Evolutionary conservation across 495 filamentous ascomycete species (phyloP), one percentile per base, ranked within the genome.

Genomic region (Cercophora sp.): DNA sequence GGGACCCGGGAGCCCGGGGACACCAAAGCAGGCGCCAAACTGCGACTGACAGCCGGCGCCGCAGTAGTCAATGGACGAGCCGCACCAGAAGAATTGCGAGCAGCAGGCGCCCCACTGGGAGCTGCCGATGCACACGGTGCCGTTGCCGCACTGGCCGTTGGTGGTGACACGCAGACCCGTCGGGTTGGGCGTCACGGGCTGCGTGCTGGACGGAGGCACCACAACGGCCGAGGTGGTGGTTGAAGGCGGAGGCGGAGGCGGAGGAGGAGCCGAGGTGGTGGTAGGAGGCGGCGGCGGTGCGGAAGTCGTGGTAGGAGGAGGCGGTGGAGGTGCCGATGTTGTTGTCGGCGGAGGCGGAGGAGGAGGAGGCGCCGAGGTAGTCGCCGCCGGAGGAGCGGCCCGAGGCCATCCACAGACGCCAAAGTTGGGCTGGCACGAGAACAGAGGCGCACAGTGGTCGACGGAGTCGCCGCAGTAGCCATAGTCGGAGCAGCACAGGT

Each of bases 21-120:
- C 29, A 32, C 56, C 54, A 1, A 58, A 56, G 29, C 73, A 77
- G 4, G 55, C 55, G 19, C 74, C 74, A 36, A 69, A 77, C 16
- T 58, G 52, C 16, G 60, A 45, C 58, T 78, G 74, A 45, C 80
- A 83, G 0, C 78, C 78, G 13, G 63, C 63, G 19, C 74, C 76
- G 58, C 80, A 84, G 51, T 73, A 81, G 20, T 66, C 68, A 5
- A 57, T 49, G 6, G 70, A 67, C 18, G 70, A 65, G 19, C 79
- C 80, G 55, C 78, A 81, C 60, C 68, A 81, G 32, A 75, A 74
- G 64, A 72, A 69, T 32, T 71, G 64, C 32, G 64, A 68, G 57
- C 70, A 78, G 63, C 73, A 78, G 19, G 34, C 53, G 6, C 67
- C 67, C 50, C 44, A 68, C 34, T 55, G 48, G 32, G 59, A 32